Evolutionary conservation across 768 basidiomycete genomes (phyloP).

Genomic region (Amanita pallidorosea): DNA sequence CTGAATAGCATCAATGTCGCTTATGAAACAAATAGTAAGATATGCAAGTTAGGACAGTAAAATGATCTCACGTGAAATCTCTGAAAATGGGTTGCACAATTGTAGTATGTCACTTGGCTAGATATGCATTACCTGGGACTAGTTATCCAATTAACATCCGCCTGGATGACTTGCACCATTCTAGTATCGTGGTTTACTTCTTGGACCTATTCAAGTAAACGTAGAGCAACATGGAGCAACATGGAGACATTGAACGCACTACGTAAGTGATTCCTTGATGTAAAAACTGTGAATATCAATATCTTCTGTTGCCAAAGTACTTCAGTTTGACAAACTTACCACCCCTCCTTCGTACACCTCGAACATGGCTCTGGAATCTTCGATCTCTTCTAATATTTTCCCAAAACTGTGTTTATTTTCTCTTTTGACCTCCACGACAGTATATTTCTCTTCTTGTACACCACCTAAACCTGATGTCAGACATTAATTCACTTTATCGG

Average conservation of each 20-base stretch:
- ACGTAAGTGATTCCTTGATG: conserved; percentile 81
- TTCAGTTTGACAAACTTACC: conserved; percentile 27
- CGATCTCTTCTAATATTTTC: conserved; percentile 68
- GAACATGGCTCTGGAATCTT: conserved; percentile 74
- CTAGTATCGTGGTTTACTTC: conserved; percentile 75
- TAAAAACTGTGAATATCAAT: conserved; percentile 46
- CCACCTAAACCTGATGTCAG: conserved; percentile 28
- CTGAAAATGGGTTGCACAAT: conserved; percentile 20
- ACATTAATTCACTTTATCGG: neutral
- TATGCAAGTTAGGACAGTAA: neutral
- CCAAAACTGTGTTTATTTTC: conserved; percentile 16
- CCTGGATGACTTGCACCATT: conserved; percentile 54
- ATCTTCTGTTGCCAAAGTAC: neutral
- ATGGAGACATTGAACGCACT: conserved; percentile 26
- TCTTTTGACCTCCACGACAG: conserved; percentile 50
- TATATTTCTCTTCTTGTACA: conserved; percentile 68
- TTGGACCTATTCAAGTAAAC: conserved; percentile 36
- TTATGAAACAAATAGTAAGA: conserved; percentile 15
- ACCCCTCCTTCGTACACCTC: conserved; percentile 87
- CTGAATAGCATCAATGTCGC: conserved; percentile 68
- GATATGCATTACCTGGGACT: conserved; percentile 39
- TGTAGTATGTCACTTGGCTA: neutral
- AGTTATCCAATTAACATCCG: conserved; percentile 83
- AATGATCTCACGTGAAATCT: conserved; percentile 57
- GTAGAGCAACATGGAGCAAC: neutral